Base-by-base conservation (phyloP, 2,329 filamentous ascomycete genomes). In the Penicillium brevicompactum region DNA sequence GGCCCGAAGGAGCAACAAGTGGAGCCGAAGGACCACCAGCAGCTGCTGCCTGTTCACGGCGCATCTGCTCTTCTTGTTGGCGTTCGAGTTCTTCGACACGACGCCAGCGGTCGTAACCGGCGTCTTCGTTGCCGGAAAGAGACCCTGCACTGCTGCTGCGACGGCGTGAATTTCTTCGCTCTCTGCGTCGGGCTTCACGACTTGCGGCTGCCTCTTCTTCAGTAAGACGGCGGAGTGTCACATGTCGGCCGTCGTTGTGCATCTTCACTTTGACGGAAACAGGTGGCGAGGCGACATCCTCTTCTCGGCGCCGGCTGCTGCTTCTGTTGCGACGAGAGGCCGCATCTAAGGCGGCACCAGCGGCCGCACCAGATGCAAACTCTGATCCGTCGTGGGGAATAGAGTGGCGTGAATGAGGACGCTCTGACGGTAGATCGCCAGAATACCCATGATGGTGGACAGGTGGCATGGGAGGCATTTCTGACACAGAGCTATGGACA, bases 261-360 rank as follows among this genome's bases (percentile, higher is more conserved):
- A 87, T 84, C 66, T 86, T 85, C 41, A 87, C 80, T 68, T 87
- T 86, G 52, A 88, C 80, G 30, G 82, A 85, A 45, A 87, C 83
- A 2, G 84, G 83, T n/a, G 83, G 84, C 0, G 82, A 84, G 22
- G 76, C 77, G 30, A 80, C 72, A 57, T 78, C 77, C 44, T 76
- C 68, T 16, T 66, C 65, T 41, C 68, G 68, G 46, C 67, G 65
- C 27, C 70, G 61, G 30, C 66, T 62, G 43, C 69, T 70, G 40
- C 69, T 69, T 42, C 70, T 63, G 27, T 67, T 70, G 45, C 61
- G 65, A 38, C 67, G 59, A 6, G 70, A 70, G 24, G 68, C 63
- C n/a, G 63, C 64, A 4, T 63, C 68, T 14, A 68, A 57, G 21
- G 69, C 70, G 27, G 70, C 70, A 4, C 64, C 71, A 7, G 69